Evolutionary conservation across 768 basidiomycete species (phyloP), one percentile per base, ranked within the genome.

Genomic region (Boletus subcaerulescens): DNA sequence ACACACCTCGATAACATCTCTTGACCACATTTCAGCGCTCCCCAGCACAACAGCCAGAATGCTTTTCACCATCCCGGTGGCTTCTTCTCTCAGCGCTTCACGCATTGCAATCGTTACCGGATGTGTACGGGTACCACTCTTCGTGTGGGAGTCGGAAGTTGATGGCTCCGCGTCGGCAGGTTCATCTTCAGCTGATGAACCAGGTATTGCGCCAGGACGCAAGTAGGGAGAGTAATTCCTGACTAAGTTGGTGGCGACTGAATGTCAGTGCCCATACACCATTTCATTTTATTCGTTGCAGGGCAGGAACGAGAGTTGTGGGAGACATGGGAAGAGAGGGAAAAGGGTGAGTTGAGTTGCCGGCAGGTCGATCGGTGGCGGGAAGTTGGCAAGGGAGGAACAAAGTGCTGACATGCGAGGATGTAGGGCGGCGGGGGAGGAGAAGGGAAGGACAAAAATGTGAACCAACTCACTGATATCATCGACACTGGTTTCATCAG

Each of bases 161-260:
- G 56, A 45, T 50, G 51, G 18, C 12, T 48, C 48, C n/a, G 47
- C 29, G 15, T 53, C 47, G 26, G 39, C 41, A 31, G 45, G 47
- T 33, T 58, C 63, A 33, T 52, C 56, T 31, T 9, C 45, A 18
- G 13, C 26, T 24, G 54, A 35, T 42, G 49, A 53, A 51, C 45
- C 54, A 47, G 66, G 61, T 42, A 67, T 31, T 49, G 56, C 56
- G 20, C 58, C 14, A 10, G 68, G 59, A 50, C 82, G 71, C 61
- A 96, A 80, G 73, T 94, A 87, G 15, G 93, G 93, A 42, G 89
- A 90, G 70, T 95, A 94, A 67, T 94, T 93, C 78, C 83, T 81
- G 79, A 92, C 90, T 89, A 95, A 76, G 80, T 93, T 91, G 64
- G 78, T 81, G 72, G 81, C 81, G 81, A 94, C 93, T 94, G 76